Base-by-base conservation (phyloP, 371 early-diverging fungal genomes). In the Lichtheimia ornata region DNA sequence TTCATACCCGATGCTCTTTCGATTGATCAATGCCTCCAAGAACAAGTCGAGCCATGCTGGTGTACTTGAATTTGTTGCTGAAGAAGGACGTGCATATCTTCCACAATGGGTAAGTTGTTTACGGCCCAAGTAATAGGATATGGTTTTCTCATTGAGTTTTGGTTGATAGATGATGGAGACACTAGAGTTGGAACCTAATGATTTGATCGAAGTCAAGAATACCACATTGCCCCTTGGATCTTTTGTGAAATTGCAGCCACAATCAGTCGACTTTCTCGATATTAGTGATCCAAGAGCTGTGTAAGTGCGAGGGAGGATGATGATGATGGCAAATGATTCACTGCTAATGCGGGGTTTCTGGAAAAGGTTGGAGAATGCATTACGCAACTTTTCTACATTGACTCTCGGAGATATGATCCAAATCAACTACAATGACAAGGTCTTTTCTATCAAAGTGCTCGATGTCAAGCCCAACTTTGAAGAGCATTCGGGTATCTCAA, bases 41-140 rank as follows among this genome's bases (percentile, higher is more conserved):
- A 70, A 76, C 45, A 74, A 68, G 52, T 74, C 83, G 50, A 94
- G 99, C 12, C 94, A 99, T 71, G 96, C 96, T 24, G 98, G 99
- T 68, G 99, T 99, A 2, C 87, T 99, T 6, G 99, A 99, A 76
- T 99, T 99, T 72, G 96, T 93, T 35, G 98, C 97, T 22, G 96
- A 97, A 67, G 97, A 97, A 77, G 99, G 97, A 20, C 83, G 94
- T 27, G 92, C 92, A 5, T 96, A 97, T 68, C 72, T 99, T 40
- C 99, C 99, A 27, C 90, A 91, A 52, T 99, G 99, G 99, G 94
- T 94, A 79, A 43, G 71, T 42, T 25, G 12, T 22, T 24, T 54
- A 13, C 53, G 52, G 1, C 22, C 17, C 24, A 2, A 35, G 30
- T 12, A 54, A 61, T 9, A 20, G 22, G 13, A 6, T 20, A 14